phyloP scores from a whole-genome alignment of 805 yeast genomes.

The Candida loeiensis region DNA sequence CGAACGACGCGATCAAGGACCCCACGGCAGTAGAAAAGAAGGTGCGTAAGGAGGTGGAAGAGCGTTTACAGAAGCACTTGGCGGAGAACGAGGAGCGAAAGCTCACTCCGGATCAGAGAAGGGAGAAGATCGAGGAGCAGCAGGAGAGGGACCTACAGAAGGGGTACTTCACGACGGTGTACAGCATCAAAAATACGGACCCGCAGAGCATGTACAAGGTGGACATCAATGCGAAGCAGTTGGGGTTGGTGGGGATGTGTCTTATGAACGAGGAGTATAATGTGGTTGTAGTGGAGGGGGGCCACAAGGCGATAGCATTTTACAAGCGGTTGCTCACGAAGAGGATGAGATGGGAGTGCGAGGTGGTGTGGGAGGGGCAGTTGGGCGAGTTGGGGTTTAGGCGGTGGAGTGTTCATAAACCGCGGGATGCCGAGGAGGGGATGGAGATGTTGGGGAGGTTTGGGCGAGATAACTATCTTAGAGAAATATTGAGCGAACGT shows the following conservation, averaged over 20 bases:
- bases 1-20: constrained; percentile 81
- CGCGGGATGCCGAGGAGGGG: constrained; percentile 50
- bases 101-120: constrained; percentile 54
- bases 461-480: constrained; percentile 55
- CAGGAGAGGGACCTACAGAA: constrained; percentile 45
- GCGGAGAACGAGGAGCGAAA: constrained; percentile 59
- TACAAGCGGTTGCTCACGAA: constrained; percentile 58
- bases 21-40: constrained; percentile 81
- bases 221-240: constrained; percentile 76
- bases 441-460: constrained; percentile 46
- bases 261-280: constrained; percentile 45
- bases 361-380: constrained; percentile 70
- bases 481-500: neutral
- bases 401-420: constrained; percentile 65
- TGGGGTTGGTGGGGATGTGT: constrained; percentile 61
- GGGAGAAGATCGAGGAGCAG: constrained; percentile 41
- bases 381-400: constrained; percentile 50
- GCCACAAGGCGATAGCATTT: constrained; percentile 54
- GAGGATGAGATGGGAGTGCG: constrained; percentile 64
- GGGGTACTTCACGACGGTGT: constrained; percentile 59
- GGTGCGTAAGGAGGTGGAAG: constrained; percentile 66
- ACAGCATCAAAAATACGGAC: constrained; percentile 52
- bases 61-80: constrained; percentile 57
- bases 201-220: constrained; percentile 71
- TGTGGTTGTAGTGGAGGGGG: constrained; percentile 74